Evolutionary conservation across 805 yeast species (phyloP), one percentile per base, ranked within the genome.

Genomic region (Candida krabiensis): DNA sequence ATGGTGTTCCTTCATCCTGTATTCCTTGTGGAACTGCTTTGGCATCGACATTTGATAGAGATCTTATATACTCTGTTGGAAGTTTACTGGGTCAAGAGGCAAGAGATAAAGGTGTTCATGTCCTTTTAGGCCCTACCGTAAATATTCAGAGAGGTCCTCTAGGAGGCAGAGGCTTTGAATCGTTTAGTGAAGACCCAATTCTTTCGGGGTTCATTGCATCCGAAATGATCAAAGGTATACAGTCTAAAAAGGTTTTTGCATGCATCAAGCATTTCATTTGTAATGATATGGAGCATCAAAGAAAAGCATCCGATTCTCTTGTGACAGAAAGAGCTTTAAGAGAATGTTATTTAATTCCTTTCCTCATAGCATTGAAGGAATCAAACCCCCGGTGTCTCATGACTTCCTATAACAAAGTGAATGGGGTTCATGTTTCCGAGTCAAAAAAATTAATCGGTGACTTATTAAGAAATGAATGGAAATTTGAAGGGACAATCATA

Each of bases 241-340:
- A 80, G 54, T 50, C 57, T 26, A n/a, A 57, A 64, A 36, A 66
- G 71, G 63, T 79, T 28, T 67, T 69, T 35, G 80, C 83, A 9
- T 71, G 80, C 27, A 63, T 79, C 50, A 80, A 80, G 60, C 86
- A 80, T 57, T 80, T 59, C 56, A 80, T 76, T 17, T 71, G 80
- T 54, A 80, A 80, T 44, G 85, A 80, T 50, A 70, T 70, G 53
- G 86, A 80, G 53, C 71, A 76, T 38, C 73, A 74, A 39, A 61
- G 86, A 41, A 63, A 56, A 36, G 58, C 69, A 2, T 68, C 72
- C 25, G 70, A 77, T 52, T 60, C 79, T 7, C 56, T 70, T 19
- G 62, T 80, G 33, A 64, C 81, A 1, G 77, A 75, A 49, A 63
- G 86, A 52, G 85, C 86, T 3, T n/a, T n/a, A n/a, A n/a, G n/a